Percentiles rank a stretch among this genome's conserved stretches.
Conservation (phyloP, 108 stramenopile species). For the Pseudonitzschia pungens region DNA sequence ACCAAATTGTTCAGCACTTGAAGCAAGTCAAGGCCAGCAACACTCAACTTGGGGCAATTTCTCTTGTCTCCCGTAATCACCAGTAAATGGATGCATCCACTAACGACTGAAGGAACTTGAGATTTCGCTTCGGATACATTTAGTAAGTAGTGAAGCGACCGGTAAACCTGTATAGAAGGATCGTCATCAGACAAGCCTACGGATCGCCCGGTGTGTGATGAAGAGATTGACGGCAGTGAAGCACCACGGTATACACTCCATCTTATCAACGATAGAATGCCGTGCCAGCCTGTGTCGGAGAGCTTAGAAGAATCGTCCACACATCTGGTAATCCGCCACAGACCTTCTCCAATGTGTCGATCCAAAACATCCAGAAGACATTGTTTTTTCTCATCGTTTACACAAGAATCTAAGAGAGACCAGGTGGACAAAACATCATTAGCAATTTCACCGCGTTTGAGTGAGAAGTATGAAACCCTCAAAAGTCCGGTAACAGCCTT, state of each 20-base stretch:
- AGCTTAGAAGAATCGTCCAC: slow-evolving; percentile 62
- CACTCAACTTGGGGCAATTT: slow-evolving; percentile 71
- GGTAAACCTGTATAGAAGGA: slow-evolving; percentile 74
- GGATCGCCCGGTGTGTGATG: slow-evolving; percentile 6
- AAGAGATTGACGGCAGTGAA: slow-evolving; percentile 30
- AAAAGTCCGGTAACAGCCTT: slow-evolving; percentile 79
- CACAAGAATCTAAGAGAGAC: slow-evolving; percentile 46
- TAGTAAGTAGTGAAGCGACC: slow-evolving; percentile 75
- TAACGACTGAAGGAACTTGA: slow-evolving; percentile 46
- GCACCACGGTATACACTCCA: slow-evolving; percentile 73
- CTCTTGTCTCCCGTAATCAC: slow-evolving; percentile 62
- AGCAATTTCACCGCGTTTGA: slow-evolving; percentile 54
- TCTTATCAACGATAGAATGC: slow-evolving; percentile 55
- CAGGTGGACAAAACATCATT: slow-evolving; percentile 58
- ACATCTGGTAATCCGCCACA: slow-evolving; percentile 73
- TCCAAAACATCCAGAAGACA: slow-evolving; percentile 46
- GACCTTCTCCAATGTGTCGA: slow-evolving; percentile 72
- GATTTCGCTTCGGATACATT: slow-evolving; percentile 64
- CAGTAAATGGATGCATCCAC: slow-evolving; percentile 50
- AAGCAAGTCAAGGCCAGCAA: slow-evolving; percentile 82
- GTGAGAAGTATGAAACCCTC: slow-evolving; percentile 54
- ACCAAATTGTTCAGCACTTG: slow-evolving; percentile 49
- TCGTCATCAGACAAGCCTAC: slow-evolving; percentile 73
- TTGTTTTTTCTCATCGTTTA: slow-evolving; percentile 23
- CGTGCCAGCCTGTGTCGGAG: slow-evolving; percentile 65